These are phyloP conservation scores for Venturia effusa DNA, from an alignment of 2,329 filamentous ascomycete genomes.

Conservation along the genomic window DNA sequence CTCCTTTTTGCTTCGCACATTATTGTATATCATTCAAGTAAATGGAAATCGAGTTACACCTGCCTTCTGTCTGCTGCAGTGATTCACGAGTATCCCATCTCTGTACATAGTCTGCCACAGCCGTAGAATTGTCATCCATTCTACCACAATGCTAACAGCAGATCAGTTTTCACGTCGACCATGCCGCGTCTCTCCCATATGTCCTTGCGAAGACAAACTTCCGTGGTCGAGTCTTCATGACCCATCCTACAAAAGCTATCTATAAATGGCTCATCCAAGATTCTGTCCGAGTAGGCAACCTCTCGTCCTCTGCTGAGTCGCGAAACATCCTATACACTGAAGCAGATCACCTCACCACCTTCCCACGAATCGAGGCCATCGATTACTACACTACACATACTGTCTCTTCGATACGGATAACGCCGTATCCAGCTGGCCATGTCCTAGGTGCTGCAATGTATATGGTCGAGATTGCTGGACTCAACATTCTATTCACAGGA, in stretches of 20 bases:
- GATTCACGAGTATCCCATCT: neutral
- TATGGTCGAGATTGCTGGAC: constrained; percentile 87
- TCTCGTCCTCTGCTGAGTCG: constrained; percentile 48
- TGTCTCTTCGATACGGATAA: constrained; percentile 91
- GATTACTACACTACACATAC: constrained; percentile 98
- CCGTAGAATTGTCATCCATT: neutral
- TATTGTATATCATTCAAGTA: constrained; percentile 7
- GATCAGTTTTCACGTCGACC: constrained; percentile 88
- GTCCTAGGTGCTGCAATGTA: constrained; percentile 99
- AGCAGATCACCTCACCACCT: constrained; percentile 86
- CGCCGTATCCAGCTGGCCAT: constrained; percentile 91
- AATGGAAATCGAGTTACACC: constrained; percentile 4
- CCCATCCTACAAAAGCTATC: constrained; percentile 96
- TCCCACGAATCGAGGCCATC: constrained; percentile 90
- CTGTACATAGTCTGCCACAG: neutral
- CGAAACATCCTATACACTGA: constrained; percentile 76
- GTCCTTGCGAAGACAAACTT: constrained; percentile 98
- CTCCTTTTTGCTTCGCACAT: neutral
- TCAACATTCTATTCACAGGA: constrained; percentile 95
- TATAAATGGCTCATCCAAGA: constrained; percentile 99
- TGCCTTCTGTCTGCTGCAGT: neutral
- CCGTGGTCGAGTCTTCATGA: constrained; percentile 95
- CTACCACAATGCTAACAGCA: constrained; percentile 4
- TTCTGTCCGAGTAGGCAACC: constrained; percentile 80
- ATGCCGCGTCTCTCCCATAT: constrained; percentile 96